Evolutionary conservation across 2,329 filamentous ascomycete genomes (phyloP).

Genomic region (Colletotrichum magnum): DNA sequence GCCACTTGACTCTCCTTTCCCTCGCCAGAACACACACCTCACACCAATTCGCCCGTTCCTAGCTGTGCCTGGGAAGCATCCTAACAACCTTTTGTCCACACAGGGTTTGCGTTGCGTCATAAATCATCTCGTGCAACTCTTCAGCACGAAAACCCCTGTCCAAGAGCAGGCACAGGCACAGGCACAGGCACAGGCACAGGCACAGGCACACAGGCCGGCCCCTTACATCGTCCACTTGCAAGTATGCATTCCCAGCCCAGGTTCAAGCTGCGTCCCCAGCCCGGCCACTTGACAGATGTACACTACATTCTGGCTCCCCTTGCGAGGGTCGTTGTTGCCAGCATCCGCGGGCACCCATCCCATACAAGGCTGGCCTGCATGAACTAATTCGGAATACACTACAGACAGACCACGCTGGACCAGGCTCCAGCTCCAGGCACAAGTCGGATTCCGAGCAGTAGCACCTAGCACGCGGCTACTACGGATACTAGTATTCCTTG

Average conservation of each 20-base stretch:
- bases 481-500: neutral
- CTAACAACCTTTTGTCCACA: slow-evolving; percentile 7
- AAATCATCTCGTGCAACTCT: slow-evolving; percentile 27
- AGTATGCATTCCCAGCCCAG: slow-evolving; percentile 35
- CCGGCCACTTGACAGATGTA: slow-evolving; percentile 28
- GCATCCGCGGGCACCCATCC: slow-evolving; percentile 18
- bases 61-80: slow-evolving; percentile 6
- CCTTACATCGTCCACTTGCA: slow-evolving; percentile 9
- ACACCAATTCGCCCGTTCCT: slow-evolving; percentile 17
- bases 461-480: slow-evolving; percentile 6
- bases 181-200: neutral
- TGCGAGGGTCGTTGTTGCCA: slow-evolving; percentile 19
- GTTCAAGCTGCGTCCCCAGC: slow-evolving; percentile 31
- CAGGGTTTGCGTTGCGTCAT: slow-evolving; percentile 33
- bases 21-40: slow-evolving; percentile 19
- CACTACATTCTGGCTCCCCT: slow-evolving; percentile 29
- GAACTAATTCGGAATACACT: slow-evolving; percentile 40
- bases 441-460: slow-evolving; percentile 27
- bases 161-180: slow-evolving; percentile 4
- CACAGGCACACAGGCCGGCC: neutral
- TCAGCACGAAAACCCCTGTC: slow-evolving; percentile 22
- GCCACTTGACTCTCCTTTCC: slow-evolving; percentile 34
- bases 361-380: slow-evolving; percentile 40
- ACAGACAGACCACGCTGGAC: slow-evolving; percentile 19
- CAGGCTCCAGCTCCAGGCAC: neutral